A percentile compares a stretch with the other conserved stretches of the same genome.
Evolutionary conservation across 2,329 filamentous ascomycete species (phyloP).

Genomic region (Neonectria coccinea): DNA sequence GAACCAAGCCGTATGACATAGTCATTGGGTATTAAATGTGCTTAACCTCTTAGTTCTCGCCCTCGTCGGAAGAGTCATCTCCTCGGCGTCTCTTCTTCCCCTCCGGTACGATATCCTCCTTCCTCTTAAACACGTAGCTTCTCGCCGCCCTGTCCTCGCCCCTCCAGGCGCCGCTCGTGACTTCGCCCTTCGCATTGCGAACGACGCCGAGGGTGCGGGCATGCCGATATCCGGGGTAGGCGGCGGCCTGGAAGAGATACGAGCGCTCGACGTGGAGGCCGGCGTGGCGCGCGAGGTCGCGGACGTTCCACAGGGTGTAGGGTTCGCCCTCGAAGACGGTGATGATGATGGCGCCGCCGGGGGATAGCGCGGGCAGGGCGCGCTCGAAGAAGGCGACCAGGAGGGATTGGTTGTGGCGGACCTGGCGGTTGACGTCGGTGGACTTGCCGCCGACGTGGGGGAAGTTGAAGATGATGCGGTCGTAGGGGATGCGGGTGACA

Average conservation of each 20-base stretch:
- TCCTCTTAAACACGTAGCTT: constrained; percentile 72
- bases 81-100: constrained; percentile 47
- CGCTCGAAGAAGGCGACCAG: constrained; percentile 75
- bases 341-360: constrained; percentile 76
- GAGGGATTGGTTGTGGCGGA: constrained; percentile 88
- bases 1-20: not conserved
- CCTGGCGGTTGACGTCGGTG: constrained; percentile 94
- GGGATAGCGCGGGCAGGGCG: constrained; percentile 54
- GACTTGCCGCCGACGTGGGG: constrained; percentile 93
- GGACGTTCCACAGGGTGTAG: constrained; percentile 95
- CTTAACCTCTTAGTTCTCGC: constrained; percentile 35
- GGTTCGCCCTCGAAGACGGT: constrained; percentile 94
- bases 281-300: constrained; percentile 83
- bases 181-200: constrained; percentile 58
- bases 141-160: constrained; percentile 61
- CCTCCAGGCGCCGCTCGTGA: constrained; percentile 55
- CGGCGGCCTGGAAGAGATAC: constrained; percentile 73
- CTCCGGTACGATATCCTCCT: constrained; percentile 59
- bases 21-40: not conserved
- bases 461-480: constrained; percentile 94
- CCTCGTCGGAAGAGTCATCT: constrained; percentile 52
- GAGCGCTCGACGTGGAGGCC: constrained; percentile 77
- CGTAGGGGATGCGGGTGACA: constrained; percentile 66
- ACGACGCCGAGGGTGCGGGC: constrained; percentile 78
- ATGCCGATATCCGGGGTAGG: constrained; percentile 81